Evolutionary conservation across 192 early-diverging fungal species (phyloP), one percentile per base, ranked within the genome.

Genomic region (Thoreauomyces humboldtii): DNA sequence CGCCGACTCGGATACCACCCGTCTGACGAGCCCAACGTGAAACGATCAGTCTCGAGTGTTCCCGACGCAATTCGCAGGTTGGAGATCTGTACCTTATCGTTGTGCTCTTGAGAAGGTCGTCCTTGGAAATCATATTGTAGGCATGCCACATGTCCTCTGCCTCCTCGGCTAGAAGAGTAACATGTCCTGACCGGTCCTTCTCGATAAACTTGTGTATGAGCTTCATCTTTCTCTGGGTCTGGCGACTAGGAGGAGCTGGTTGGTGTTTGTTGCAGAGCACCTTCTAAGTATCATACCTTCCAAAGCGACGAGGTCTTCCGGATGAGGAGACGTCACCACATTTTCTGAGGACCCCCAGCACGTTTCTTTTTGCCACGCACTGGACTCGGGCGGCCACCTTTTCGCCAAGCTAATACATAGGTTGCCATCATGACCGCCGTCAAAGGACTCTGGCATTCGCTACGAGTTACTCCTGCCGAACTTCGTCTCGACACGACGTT

Each of bases 141-240:
- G 89, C 82, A 76, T 95, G 93, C 95, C 97, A 99, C 91, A 99
- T 93, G 75, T 99, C 97, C 61, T 99, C 95, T 48, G 86, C 72
- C 63, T 98, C 91, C 67, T 97, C 92, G 0, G 95, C 88, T 36
- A 83, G 78, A 41, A 99, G 78, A 2, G 84, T 89, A 27, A 97
- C 86, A 59, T 63, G 86, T 33, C 96, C 96, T 27, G 90, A 91
- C 24, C 58, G 58, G 77, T 94, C 86, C 72, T 86, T 91, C 73
- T 92, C 91, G 50, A 93, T 81, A 59, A 68, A 25, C 61, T 87
- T 86, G 51, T 62, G 70, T 22, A 90, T 68, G 11, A 93, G 79
- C 81, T 92, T 89, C 89, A 91, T 91, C 32, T 5, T 52, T n/a
- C n/a, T n/a, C n/a, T n/a, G n/a, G n/a, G n/a, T n/a, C n/a, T n/a